A percentile compares a stretch with the other conserved stretches of the same genome.
Conservation (phyloP, 306 rosid species). For the Cyamopsis tetragonoloba region DNA sequence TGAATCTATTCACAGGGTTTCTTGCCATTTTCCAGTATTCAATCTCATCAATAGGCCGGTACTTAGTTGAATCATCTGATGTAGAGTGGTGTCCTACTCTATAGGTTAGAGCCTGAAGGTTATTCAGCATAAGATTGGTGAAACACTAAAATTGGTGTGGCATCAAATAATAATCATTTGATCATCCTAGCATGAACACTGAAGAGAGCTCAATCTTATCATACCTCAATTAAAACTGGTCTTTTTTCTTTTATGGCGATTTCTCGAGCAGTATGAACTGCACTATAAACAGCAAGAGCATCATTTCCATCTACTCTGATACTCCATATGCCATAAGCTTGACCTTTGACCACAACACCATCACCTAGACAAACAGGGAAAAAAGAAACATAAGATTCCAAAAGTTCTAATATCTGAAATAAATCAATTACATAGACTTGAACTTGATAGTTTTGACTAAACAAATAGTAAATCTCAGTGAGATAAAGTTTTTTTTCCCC, state of each 20-base stretch:
- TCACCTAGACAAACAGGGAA: constrained; percentile 49
- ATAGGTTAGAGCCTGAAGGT: constrained; percentile 57
- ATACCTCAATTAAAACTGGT: constrained; percentile 66
- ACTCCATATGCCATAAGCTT: constrained; percentile 64
- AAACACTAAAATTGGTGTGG: not conserved
- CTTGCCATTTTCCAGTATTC: constrained; percentile 57
- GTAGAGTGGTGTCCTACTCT: constrained; percentile 88
- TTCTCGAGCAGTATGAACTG: constrained; percentile 56
- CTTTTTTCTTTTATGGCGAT: constrained; percentile 52
- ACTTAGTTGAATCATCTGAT: constrained; percentile 77
- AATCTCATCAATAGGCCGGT: constrained; percentile 51
- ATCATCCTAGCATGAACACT: constrained; percentile 5
- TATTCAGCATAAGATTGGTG: constrained; percentile 14
- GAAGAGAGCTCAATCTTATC: not conserved
- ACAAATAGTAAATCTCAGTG: not conserved
- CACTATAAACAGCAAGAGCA: constrained; percentile 63
- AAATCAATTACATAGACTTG: not conserved
- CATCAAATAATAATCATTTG: not conserved
- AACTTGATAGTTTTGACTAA: not conserved
- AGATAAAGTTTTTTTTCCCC: not conserved
- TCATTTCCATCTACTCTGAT: constrained; percentile 75
- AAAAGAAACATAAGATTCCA: not conserved
- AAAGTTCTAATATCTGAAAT: not conserved
- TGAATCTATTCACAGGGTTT: constrained; percentile 59
- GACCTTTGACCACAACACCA: constrained; percentile 69